Percentiles rank a stretch among this genome's conserved stretches.
Conservation (phyloP, 345 rosid genomes). For the Citrus glauca region DNA sequence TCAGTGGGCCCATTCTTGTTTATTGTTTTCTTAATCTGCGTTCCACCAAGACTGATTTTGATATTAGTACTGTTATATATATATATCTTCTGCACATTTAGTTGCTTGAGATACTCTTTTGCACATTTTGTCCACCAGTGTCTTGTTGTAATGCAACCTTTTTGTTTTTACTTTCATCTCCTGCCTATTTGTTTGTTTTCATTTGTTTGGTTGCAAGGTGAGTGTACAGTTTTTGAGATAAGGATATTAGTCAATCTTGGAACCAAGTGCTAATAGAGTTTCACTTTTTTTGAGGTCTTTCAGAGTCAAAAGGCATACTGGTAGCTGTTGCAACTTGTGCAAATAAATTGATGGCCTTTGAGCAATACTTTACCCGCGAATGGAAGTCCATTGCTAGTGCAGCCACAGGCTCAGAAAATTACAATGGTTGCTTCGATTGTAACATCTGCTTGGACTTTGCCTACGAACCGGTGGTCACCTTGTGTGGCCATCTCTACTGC, state of each 20-base stretch:
- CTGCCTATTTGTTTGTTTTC: not conserved
- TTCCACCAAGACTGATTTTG: not conserved
- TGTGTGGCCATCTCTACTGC: constrained; percentile 95
- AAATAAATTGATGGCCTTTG: constrained; percentile 39
- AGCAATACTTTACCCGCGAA: constrained; percentile 38
- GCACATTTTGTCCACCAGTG: not conserved
- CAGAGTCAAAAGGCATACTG: constrained; percentile 16
- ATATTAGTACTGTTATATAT: too few species aligned
- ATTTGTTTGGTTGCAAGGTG: not conserved
- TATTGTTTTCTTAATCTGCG: not conserved
- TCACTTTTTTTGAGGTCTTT: not conserved
- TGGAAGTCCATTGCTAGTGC: constrained; percentile 36
- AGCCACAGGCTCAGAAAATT: constrained; percentile 27
- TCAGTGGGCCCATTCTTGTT: constrained; percentile 6
- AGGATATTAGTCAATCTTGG: not conserved
- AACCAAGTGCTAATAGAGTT: not conserved
- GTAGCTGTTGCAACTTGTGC: not conserved
- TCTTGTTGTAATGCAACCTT: not conserved
- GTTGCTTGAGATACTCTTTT: constrained; percentile 2
- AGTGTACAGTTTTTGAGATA: not conserved
- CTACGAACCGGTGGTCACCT: constrained; percentile 83
- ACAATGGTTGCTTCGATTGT: constrained; percentile 76
- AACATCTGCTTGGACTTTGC: constrained; percentile 83
- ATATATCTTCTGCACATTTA: not conserved
- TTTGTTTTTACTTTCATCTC: not conserved